These are phyloP conservation scores for Penicillium egyptiacum DNA, from an alignment of 495 filamentous ascomycete species.

Conservation along the genomic window DNA sequence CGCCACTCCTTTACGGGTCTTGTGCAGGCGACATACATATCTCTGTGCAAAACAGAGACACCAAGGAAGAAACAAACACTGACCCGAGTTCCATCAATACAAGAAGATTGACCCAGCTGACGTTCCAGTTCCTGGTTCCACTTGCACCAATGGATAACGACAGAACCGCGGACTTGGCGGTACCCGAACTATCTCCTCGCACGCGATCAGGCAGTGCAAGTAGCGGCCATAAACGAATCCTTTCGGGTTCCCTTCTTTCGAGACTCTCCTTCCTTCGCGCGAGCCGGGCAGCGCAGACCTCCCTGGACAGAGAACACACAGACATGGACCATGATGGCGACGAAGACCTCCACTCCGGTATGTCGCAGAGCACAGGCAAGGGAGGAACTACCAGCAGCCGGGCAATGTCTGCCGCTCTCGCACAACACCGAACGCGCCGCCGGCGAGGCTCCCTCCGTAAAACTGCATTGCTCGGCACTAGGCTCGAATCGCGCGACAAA, in stretches of 20 bases:
- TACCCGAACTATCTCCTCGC: constrained; percentile 31
- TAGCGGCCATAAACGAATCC: constrained; percentile 60
- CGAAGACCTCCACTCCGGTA: constrained; percentile 34
- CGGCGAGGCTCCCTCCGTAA: constrained; percentile 79
- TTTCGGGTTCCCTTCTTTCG: constrained; percentile 61
- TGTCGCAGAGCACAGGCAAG: constrained; percentile 20
- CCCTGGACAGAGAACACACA: constrained; percentile 39
- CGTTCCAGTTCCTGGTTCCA: constrained; percentile 16
- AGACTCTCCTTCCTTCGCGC: constrained; percentile 58
- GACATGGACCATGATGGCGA: constrained; percentile 43
- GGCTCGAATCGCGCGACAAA: constrained; percentile 51
- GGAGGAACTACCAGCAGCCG: constrained; percentile 35
- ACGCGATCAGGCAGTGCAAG: constrained; percentile 41
- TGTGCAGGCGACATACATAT: background rate
- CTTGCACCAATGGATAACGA: constrained; percentile 37
- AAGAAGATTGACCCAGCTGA: constrained; percentile 27
- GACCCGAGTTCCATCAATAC: constrained; percentile 11
- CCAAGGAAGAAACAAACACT: background rate
- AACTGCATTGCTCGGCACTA: constrained; percentile 72
- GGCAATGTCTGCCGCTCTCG: constrained; percentile 54
- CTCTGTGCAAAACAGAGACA: constrained; percentile 1
- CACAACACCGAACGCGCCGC: constrained; percentile 67
- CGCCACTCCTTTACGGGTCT: constrained; percentile 7
- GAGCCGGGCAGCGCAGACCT: constrained; percentile 36
- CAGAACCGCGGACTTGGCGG: constrained; percentile 19